phyloP scores from a whole-genome alignment of 129 eudicot species.

The Flaveria robusta region DNA sequence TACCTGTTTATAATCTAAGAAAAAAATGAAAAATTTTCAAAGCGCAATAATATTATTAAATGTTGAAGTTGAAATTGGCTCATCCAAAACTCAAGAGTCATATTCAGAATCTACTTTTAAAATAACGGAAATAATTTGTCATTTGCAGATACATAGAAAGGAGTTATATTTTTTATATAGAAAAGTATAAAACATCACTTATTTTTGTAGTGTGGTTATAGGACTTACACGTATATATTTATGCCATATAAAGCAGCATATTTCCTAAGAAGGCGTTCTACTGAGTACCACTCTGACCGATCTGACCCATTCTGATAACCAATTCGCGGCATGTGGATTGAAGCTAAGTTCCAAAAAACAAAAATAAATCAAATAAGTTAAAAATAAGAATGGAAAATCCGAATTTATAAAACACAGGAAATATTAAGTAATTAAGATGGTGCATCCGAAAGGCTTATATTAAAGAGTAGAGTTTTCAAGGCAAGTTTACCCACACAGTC shows the following conservation, averaged over 20 bases:
- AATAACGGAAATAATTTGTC: neutral
- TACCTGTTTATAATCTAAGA: neutral
- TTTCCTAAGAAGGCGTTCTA: conserved; percentile 85
- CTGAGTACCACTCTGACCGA: conserved; percentile 88
- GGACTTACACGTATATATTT: conserved; percentile 82
- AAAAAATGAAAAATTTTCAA: neutral
- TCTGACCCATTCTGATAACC: conserved; percentile 79
- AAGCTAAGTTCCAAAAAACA: conserved; percentile 49
- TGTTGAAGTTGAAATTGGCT: conserved; percentile 6
- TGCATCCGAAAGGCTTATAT: neutral
- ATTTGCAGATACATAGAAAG: neutral
- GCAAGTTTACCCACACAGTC: neutral
- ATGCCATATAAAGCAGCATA: conserved; percentile 75
- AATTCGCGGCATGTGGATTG: conserved; percentile 95
- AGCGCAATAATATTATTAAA: neutral
- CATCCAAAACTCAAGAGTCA: neutral
- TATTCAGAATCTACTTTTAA: neutral
- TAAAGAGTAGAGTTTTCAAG: neutral
- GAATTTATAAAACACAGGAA: neutral
- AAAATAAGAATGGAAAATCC: neutral
- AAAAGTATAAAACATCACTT: neutral
- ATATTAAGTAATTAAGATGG: neutral
- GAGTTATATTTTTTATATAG: too few species aligned
- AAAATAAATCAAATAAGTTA: neutral
- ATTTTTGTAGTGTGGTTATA: neutral